Conservation (phyloP, 2,329 filamentous ascomycete genomes). For the Arthrobotrys musiformis region DNA sequence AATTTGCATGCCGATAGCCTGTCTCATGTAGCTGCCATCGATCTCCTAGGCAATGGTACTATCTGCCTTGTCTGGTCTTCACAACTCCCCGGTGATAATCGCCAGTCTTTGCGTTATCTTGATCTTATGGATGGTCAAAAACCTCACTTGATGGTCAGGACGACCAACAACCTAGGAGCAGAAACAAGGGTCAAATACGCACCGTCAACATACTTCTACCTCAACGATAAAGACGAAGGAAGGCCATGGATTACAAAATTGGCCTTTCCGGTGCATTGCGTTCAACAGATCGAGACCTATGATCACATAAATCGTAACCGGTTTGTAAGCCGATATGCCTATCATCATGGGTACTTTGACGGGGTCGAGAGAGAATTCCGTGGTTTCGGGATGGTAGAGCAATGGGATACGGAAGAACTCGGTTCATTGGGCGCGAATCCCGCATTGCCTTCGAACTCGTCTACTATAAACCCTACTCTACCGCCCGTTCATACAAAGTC, state of each 20-base stretch:
- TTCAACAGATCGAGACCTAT: not conserved
- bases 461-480: not conserved
- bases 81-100: not conserved
- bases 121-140: slow-evolving; percentile 39
- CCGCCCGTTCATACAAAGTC: slow-evolving; percentile 43
- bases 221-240: slow-evolving; percentile 11
- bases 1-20: slow-evolving; percentile 23
- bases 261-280: slow-evolving; percentile 43
- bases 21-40: not conserved
- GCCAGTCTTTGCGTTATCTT: slow-evolving; percentile 14
- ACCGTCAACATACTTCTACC: slow-evolving; percentile 50
- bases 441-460: not conserved
- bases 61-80: slow-evolving; percentile 31
- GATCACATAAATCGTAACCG: not conserved
- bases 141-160: slow-evolving; percentile 23
- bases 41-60: slow-evolving; percentile 49
- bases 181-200: slow-evolving; percentile 24
- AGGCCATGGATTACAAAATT: slow-evolving; percentile 46
- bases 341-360: slow-evolving; percentile 56
- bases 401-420: slow-evolving; percentile 13
- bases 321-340: slow-evolving; percentile 21
- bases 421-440: not conserved
- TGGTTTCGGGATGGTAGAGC: slow-evolving; percentile 29
- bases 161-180: slow-evolving; percentile 21
- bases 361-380: slow-evolving; percentile 46